Base-by-base conservation (phyloP, 1,284 basidiomycete species). In the Cutaneotrichosporon spelunceum region DNA sequence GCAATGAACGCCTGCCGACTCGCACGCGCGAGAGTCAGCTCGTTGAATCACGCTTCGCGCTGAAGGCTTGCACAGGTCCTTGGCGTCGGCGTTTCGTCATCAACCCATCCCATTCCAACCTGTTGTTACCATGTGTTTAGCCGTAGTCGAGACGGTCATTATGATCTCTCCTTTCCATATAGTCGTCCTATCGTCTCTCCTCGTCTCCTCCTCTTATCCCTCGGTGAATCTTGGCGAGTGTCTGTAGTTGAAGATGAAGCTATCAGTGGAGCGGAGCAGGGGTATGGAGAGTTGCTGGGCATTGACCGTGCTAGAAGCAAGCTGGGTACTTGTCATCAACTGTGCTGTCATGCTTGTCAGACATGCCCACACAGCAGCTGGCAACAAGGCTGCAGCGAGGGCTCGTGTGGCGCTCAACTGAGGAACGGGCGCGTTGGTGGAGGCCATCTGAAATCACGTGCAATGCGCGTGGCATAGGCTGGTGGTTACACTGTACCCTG, bases 1-100 rank as follows among this genome's bases (percentile, higher is more conserved):
- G 16, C 63, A 69, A 30, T 50, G 27, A 50, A 16, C 48, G 48
- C 16, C 16, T 42, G 39, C 14, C 19, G 13, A 19, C 14, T 39
- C 6, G 4, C 5, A 19, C 36, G 11, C 13, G 36, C 39, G 19
- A 42, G 19, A 19, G 19, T n/a, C 39, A n/a, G 16, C 39, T 14
- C 30, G 36, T 39, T 14, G 11, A 10, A 14, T 14, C 13, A 39
- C 36, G 14, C 34, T 36, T 36, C 34, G 14, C 34, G 36, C 39
- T 42, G 39, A 16, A 19, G 39, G n/a, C 39, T 16, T 42, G 7
- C 16, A 10, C 4, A 14, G 2, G 19, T 19, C 14, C n/a, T 42
- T 42, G 39, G 39, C 39, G 19, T 42, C 19, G 19, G 39, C 19
- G 19, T 19, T 19, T 19, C 19, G 39, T 19, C 1, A 19, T 42